Evolutionary conservation across 2,329 filamentous ascomycete species (phyloP), one percentile per base, ranked within the genome.

Genomic region (Penicillium palitans): DNA sequence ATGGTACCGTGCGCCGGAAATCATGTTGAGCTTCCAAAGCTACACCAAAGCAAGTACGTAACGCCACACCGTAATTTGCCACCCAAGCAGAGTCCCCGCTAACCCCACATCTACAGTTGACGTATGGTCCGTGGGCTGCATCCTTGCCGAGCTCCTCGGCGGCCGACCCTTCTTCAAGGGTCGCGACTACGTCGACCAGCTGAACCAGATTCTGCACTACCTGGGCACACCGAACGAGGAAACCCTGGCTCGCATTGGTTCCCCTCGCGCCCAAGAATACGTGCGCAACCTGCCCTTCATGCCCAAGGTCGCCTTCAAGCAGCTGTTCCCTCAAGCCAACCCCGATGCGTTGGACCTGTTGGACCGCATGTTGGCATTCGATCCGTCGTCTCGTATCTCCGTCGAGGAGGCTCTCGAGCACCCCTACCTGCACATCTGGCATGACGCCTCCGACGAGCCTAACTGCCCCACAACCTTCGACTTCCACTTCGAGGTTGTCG

Each of bases 21-120:
- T 99, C 69, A 99, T 99, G 95, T 81, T 99, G 77, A 97, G 92
- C 81, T 99, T 99, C 86, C 93, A 98, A 79, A 97, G 92, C 81
- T 99, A 99, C 79, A 99, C 95, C 71, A 99, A 99, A 91, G 95
- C 95, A 68, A 99, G 95, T 98, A 87, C 57, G 93, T 93, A 42
- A 52, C n/a, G n/a, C 37, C n/a, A 40, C 37, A 6, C n/a, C 44
- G 8, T 25, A 33, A 45, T 33, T 52, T 51, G 47, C 9, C 17
- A 35, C 35, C 41, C 24, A 31, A 51, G n/a, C 37, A 19, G 37
- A 19, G 37, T 64, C 24, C 29, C n/a, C 41, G 9, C 48, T 41
- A 46, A 41, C 47, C 53, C 47, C 47, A 9, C 37, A 41, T 44
- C 47, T 39, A 51, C 54, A 98, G 93, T 99, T 78, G 95, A 99